phyloP scores from a whole-genome alignment of 2,329 filamentous ascomycete species.

The Incumbomyces delicatus region DNA sequence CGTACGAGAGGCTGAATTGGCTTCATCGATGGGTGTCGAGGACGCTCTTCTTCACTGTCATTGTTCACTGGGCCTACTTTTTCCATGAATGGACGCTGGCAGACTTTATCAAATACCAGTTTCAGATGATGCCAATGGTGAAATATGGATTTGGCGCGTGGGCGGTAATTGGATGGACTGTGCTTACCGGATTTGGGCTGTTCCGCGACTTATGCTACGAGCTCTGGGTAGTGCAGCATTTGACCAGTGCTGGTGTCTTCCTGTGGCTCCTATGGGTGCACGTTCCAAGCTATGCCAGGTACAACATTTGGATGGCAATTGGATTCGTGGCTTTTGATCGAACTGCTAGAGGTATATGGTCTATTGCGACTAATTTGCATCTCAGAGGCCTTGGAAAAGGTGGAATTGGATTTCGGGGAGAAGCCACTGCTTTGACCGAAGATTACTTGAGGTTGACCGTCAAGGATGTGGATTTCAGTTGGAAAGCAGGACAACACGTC shows the following conservation, averaged over 20 bases:
- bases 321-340: constrained; percentile 16
- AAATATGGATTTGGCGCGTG: constrained; percentile 45
- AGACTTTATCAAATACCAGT: constrained; percentile 40
- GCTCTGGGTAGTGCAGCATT: constrained; percentile 44
- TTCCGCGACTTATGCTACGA: constrained; percentile 43
- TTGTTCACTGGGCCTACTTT: constrained; percentile 48
- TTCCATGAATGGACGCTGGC: constrained; percentile 43
- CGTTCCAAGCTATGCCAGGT: constrained; percentile 13
- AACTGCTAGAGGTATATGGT: constrained; percentile 9
- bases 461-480: constrained; percentile 44
- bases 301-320: constrained; percentile 17
- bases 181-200: constrained; percentile 41
- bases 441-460: constrained; percentile 44
- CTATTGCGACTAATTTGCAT: constrained; percentile 11
- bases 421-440: constrained; percentile 15
- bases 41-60: constrained; percentile 42
- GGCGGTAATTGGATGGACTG: constrained; percentile 42
- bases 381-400: constrained; percentile 6
- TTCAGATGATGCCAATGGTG: constrained; percentile 40
- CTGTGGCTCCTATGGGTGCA: constrained; percentile 11
- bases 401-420: constrained; percentile 19
- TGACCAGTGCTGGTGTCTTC: constrained; percentile 30
- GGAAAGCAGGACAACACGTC: constrained; percentile 54
- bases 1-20: constrained; percentile 44
- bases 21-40: constrained; percentile 44